These are phyloP conservation scores for Herpetomonas samuelpessoai DNA, from an alignment of 208 protist genomes.

Conservation along the genomic window DNA sequence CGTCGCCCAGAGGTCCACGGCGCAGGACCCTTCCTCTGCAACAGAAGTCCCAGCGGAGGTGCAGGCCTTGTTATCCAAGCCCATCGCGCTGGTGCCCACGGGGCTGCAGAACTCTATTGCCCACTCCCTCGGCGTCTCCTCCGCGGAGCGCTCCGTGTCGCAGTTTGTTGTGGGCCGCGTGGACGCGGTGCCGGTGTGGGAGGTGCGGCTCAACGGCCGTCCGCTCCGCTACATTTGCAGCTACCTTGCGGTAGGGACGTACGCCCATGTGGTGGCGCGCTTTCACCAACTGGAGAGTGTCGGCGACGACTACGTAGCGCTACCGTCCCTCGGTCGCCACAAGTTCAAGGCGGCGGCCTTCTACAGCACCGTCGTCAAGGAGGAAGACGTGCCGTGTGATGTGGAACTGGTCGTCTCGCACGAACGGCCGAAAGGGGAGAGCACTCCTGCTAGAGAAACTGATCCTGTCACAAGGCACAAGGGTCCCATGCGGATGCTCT, in stretches of 20 bases:
- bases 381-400: no score
- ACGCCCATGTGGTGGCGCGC: conserved; percentile 47
- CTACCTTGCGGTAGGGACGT: conserved; percentile 60
- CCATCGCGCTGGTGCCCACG: conserved; percentile 66
- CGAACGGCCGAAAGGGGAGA: no score
- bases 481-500: conserved; percentile 57
- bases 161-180: conserved; percentile 52
- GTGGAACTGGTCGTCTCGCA: no score
- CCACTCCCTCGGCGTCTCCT: conserved; percentile 55
- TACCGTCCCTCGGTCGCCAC: conserved; percentile 35
- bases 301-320: conserved; percentile 56
- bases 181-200: conserved; percentile 64
- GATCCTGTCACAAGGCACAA: no score
- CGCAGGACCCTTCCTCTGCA: no score
- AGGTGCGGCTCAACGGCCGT: conserved; percentile 21
- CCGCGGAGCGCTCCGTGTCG: conserved; percentile 60
- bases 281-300: conserved; percentile 37
- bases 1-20: background rate
- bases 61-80: conserved; percentile 16
- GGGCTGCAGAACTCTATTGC: conserved; percentile 81
- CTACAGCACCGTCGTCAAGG: conserved; percentile 45
- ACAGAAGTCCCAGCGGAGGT: conserved; percentile 5
- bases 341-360: conserved; percentile 39
- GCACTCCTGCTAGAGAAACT: no score
- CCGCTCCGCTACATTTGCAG: conserved; percentile 56